Conservation (phyloP, 2,329 filamentous ascomycete genomes). For the Phyllachora maydis region DNA sequence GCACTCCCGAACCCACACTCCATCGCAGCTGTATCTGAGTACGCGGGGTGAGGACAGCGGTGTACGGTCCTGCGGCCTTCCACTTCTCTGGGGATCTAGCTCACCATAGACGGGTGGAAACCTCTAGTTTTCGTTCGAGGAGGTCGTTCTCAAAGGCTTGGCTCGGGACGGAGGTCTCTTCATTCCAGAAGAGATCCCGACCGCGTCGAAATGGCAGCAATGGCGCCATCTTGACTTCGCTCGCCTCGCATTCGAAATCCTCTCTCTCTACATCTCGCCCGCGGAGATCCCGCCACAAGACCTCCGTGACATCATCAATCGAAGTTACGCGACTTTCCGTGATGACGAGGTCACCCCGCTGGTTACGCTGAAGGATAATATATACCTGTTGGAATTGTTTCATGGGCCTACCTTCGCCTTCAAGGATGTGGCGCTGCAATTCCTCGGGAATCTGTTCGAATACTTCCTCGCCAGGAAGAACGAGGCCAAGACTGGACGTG, state of each 20-base stretch:
- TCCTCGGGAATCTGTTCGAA: constrained; percentile 89
- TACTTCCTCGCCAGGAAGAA: constrained; percentile 67
- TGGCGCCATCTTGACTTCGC: constrained; percentile 67
- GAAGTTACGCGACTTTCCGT: constrained; percentile 81
- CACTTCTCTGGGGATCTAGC: constrained; percentile 2
- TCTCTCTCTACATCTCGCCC: constrained; percentile 71
- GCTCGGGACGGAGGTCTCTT: constrained; percentile 76
- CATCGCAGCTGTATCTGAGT: constrained; percentile 27
- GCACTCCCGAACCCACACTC: constrained; percentile 17
- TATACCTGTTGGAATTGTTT: constrained; percentile 85
- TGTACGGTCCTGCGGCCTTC: constrained; percentile 11
- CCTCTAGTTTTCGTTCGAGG: constrained; percentile 64
- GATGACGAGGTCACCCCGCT: constrained; percentile 59
- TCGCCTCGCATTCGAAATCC: constrained; percentile 66
- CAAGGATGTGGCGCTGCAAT: constrained; percentile 87
- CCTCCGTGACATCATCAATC: constrained; percentile 62
- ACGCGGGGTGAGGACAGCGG: constrained; percentile 27
- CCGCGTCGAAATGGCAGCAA: constrained; percentile 20
- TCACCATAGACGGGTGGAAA: neutral
- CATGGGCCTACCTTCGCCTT: constrained; percentile 92
- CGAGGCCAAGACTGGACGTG: constrained; percentile 38
- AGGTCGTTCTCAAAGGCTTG: constrained; percentile 75
- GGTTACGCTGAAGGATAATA: constrained; percentile 54
- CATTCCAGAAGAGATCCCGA: constrained; percentile 66
- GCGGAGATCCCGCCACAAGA: constrained; percentile 65